Conservation (phyloP, 768 basidiomycete genomes). For the Cantharellus anzutake region DNA sequence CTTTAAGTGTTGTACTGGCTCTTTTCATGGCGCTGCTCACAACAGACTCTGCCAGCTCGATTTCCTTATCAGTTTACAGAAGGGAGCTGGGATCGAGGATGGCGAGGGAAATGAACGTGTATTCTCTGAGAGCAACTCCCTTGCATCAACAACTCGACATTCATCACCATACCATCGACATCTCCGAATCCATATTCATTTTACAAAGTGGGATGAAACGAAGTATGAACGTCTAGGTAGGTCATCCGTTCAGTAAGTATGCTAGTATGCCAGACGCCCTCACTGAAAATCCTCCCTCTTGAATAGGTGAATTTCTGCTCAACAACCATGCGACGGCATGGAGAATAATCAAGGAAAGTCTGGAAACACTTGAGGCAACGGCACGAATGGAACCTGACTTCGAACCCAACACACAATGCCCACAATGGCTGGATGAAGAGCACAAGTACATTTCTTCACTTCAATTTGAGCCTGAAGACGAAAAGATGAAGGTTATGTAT, state of each 20-base stretch:
- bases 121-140: slow-evolving; percentile 9
- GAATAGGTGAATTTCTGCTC: too few species aligned
- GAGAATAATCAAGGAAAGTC: not conserved
- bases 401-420: not conserved
- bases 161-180: slow-evolving; percentile 9
- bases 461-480: too few species aligned
- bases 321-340: too few species aligned
- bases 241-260: too few species aligned
- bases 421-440: too few species aligned
- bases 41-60: slow-evolving; percentile 10
- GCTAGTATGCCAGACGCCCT: too few species aligned
- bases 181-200: slow-evolving; percentile 7
- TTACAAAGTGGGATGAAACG: slow-evolving; percentile 13
- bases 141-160: slow-evolving; percentile 8
- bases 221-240: not conserved
- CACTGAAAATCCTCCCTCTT: too few species aligned
- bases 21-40: slow-evolving; percentile 12
- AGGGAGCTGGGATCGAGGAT: slow-evolving; percentile 11
- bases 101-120: slow-evolving; percentile 10
- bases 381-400: not conserved
- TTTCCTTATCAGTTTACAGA: slow-evolving; percentile 8
- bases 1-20: not conserved
- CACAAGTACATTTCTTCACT: too few species aligned
- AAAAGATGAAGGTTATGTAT: too few species aligned
- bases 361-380: not conserved